Evolutionary conservation across 2,329 filamentous ascomycete species (phyloP), one percentile per base, ranked within the genome.

Genomic region (Nemania bipapillata): DNA sequence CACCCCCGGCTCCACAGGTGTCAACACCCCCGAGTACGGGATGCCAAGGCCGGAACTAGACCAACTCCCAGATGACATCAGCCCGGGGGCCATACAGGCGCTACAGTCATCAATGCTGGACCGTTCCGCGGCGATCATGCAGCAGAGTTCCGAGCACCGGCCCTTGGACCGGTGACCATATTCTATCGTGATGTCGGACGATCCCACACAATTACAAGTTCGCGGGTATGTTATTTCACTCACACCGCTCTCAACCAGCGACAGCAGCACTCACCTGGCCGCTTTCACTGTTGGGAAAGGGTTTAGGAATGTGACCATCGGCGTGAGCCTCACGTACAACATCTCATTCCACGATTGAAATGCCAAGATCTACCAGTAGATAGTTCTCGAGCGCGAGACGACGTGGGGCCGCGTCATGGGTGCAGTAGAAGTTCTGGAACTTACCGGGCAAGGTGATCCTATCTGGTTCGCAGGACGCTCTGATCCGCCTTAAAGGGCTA

Each of bases 281-380:
- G 64, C 71, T 3, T 35, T 73, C 12, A 49, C 37, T 0, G 56
- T 65, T 4, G 69, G 71, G 1, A 20, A 57, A 15, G 42, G 60
- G 1, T 28, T 60, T 9, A 28, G 53, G 3, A 72, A 73, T 37
- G 49, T 73, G 4, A 32, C 63, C 4, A 42, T 72, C 45, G 70
- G n/a, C 22, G 54, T 64, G 3, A 73, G 47, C 24, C 66, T 73
- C 8, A 72, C 58, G 20, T 70, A 71, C 40, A 69, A 50, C 12
- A 26, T 72, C 5, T 68, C 63, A 2, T 72, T 73, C 20, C 72
- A 72, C 28, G 66, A 71, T 20, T 49, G 61, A 6, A 3, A 30
- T 1, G 60, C 20, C 3, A 32, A 54, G 17, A 61, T 63, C 0
- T 62, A 72, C 45, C 24, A 64, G 22, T 71, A 70, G 68, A 52